These are phyloP conservation scores for Candida labiduridarum DNA, from an alignment of 1,139 yeast species.

Conservation along the genomic window DNA sequence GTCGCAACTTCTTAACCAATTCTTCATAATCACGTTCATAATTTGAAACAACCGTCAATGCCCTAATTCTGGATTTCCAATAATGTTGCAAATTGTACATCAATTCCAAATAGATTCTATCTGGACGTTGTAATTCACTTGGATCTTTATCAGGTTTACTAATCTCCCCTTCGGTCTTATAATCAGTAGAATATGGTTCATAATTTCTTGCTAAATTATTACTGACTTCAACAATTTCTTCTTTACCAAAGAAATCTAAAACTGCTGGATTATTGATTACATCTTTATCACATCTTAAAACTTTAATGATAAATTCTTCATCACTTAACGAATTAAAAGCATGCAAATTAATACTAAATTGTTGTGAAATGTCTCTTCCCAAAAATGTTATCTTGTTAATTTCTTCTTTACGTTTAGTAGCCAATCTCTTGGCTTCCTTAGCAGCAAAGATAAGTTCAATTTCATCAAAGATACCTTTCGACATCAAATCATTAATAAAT, in stretches of 20 bases:
- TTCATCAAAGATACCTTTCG: slow-evolving; percentile 74
- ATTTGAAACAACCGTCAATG: slow-evolving; percentile 58
- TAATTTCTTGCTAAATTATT: slow-evolving; percentile 62
- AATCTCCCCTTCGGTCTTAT: slow-evolving; percentile 42
- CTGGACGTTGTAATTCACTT: slow-evolving; percentile 72
- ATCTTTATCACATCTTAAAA: slow-evolving; percentile 64
- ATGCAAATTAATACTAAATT: slow-evolving; percentile 77
- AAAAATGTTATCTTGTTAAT: slow-evolving; percentile 60
- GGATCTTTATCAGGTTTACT: slow-evolving; percentile 74
- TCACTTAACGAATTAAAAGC: slow-evolving; percentile 55
- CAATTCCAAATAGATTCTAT: slow-evolving; percentile 70
- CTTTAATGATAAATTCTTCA: slow-evolving; percentile 56
- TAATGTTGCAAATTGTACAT: slow-evolving; percentile 76
- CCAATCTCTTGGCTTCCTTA: slow-evolving; percentile 64
- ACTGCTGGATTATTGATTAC: slow-evolving; percentile 61
- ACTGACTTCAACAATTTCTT: slow-evolving; percentile 68
- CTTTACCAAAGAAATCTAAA: slow-evolving; percentile 69
- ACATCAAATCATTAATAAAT: slow-evolving; percentile 62
- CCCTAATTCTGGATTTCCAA: slow-evolving; percentile 80
- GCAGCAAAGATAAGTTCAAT: slow-evolving; percentile 79
- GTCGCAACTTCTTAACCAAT: slow-evolving; percentile 57
- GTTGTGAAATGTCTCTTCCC: slow-evolving; percentile 74
- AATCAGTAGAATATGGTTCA: slow-evolving; percentile 67
- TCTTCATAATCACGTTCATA: slow-evolving; percentile 77
- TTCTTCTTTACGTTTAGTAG: slow-evolving; percentile 50